A percentile compares a stretch with the other conserved stretches of the same genome.
phyloP scores from a whole-genome alignment of 2,329 filamentous ascomycete genomes.

The Beauveria caledonica region DNA sequence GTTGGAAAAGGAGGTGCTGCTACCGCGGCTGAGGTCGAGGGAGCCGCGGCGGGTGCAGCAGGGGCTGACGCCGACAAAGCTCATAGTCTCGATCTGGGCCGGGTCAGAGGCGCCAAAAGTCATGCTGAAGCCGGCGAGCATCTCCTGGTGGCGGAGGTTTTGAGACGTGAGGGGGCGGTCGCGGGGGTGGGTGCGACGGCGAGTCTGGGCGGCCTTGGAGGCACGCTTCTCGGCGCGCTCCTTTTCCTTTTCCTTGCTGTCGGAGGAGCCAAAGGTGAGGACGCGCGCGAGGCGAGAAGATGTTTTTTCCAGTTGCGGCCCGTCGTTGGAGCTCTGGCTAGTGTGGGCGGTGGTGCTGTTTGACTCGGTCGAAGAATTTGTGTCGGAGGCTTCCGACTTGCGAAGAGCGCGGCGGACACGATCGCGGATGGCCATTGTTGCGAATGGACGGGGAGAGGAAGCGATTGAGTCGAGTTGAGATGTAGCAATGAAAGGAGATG shows the following conservation, averaged over 20 bases:
- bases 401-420: conserved; percentile 33
- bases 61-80: conserved; percentile 34
- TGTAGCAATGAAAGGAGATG: not conserved
- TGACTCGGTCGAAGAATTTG: conserved; percentile 25
- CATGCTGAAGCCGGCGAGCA: conserved; percentile 37
- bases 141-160: conserved; percentile 39
- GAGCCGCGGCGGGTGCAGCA: conserved; percentile 28
- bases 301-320: conserved; percentile 24
- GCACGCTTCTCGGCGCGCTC: conserved; percentile 14
- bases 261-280: conserved; percentile 23
- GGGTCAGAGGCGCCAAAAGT: conserved; percentile 34
- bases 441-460: conserved; percentile 14
- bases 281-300: conserved; percentile 22
- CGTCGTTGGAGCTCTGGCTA: conserved; percentile 17
- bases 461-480: not conserved
- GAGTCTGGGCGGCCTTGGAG: conserved; percentile 13
- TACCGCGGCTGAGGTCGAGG: conserved; percentile 16
- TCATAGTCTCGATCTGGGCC: conserved; percentile 25
- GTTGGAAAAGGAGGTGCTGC: conserved; percentile 15
- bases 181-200: conserved; percentile 29
- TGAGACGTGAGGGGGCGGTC: conserved; percentile 36
- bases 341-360: conserved; percentile 22
- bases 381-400: conserved; percentile 26
- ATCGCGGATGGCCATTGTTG: conserved; percentile 34
- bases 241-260: conserved; percentile 14